These are phyloP conservation scores for Filosporella fistucella DNA, from an alignment of 495 filamentous ascomycete genomes.

Conservation along the genomic window DNA sequence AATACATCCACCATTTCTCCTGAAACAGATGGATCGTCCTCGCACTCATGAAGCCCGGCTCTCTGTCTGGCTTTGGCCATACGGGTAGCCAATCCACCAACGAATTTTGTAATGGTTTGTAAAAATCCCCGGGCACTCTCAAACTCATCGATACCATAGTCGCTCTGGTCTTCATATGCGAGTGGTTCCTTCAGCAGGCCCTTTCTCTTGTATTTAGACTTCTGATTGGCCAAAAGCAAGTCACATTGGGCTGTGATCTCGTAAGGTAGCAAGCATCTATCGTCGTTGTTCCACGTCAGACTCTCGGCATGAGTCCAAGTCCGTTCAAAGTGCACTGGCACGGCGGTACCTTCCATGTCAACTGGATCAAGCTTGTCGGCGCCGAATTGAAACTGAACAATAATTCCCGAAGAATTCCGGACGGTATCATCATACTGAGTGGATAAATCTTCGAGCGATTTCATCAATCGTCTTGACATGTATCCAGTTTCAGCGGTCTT, in stretches of 20 bases:
- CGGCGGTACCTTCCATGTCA: constrained; percentile 94
- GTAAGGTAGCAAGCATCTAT: constrained; percentile 62
- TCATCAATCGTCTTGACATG: constrained; percentile 98
- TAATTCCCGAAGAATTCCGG: constrained; percentile 73
- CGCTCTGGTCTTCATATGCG: constrained; percentile 58
- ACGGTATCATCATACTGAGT: constrained; percentile 92
- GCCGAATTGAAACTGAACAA: constrained; percentile 96
- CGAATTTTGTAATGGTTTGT: constrained; percentile 65
- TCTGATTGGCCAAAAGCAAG: constrained; percentile 58
- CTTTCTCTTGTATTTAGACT: constrained; percentile 58
- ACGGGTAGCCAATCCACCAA: constrained; percentile 42
- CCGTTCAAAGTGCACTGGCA: constrained; percentile 88
- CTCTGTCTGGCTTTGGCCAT: constrained; percentile 44
- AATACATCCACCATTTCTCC: constrained; percentile 7
- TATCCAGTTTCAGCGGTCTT: constrained; percentile 99
- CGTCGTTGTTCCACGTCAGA: constrained; percentile 73
- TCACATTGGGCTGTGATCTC: constrained; percentile 66
- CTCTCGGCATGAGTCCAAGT: constrained; percentile 84
- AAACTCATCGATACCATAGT: constrained; percentile 71
- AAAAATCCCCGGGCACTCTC: constrained; percentile 84
- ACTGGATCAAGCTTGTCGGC: constrained; percentile 93
- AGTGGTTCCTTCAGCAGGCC: constrained; percentile 45
- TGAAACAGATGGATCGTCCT: constrained; percentile 15
- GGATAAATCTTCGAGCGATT: constrained; percentile 91
- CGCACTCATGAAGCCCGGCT: constrained; percentile 22